Percentiles rank a stretch among this genome's conserved stretches.
phyloP scores from a whole-genome alignment of 805 yeast species.

The Helenozyma rhizophorensis region DNA sequence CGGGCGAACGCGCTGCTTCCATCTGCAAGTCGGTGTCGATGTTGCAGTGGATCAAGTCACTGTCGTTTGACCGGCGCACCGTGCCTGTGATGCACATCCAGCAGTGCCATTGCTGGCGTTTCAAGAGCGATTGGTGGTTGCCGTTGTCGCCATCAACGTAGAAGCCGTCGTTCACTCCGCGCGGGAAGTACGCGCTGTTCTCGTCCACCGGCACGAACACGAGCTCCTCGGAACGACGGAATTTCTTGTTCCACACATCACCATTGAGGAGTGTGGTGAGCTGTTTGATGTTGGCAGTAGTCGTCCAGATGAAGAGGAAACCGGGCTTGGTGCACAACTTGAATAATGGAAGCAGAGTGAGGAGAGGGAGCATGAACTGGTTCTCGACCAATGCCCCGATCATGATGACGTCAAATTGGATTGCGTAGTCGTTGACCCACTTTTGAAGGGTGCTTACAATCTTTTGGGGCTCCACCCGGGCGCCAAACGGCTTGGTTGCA shows the following conservation, averaged over 20 bases:
- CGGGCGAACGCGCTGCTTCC: constrained; percentile 33
- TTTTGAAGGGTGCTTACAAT: constrained; percentile 53
- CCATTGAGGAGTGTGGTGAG: constrained; percentile 49
- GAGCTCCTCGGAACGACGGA: constrained; percentile 85
- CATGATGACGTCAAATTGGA: constrained; percentile 87
- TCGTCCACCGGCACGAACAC: constrained; percentile 73
- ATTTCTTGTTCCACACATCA: constrained; percentile 53
- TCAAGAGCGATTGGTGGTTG: constrained; percentile 38
- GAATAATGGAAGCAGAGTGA: constrained; percentile 65
- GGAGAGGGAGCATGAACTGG: constrained; percentile 58
- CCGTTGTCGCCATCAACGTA: constrained; percentile 12
- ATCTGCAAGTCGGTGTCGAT: constrained; percentile 84
- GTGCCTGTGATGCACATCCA: constrained; percentile 98
- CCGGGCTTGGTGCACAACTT: constrained; percentile 81
- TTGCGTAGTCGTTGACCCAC: constrained; percentile 56
- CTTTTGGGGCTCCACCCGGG: constrained; percentile 46
- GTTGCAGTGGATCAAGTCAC: constrained; percentile 84
- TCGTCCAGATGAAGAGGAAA: constrained; percentile 82
- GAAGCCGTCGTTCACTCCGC: constrained; percentile 33
- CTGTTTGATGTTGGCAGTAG: constrained; percentile 66
- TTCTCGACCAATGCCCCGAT: constrained; percentile 80
- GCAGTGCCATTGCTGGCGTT: constrained; percentile 89
- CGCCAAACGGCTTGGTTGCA: constrained; percentile 64
- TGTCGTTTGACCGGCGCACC: constrained; percentile 78
- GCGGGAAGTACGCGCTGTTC: constrained; percentile 62